A percentile compares a stretch with the other conserved stretches of the same genome.
Conservation (phyloP, 2,329 filamentous ascomycete species). For the Chlorencoelia australis region DNA sequence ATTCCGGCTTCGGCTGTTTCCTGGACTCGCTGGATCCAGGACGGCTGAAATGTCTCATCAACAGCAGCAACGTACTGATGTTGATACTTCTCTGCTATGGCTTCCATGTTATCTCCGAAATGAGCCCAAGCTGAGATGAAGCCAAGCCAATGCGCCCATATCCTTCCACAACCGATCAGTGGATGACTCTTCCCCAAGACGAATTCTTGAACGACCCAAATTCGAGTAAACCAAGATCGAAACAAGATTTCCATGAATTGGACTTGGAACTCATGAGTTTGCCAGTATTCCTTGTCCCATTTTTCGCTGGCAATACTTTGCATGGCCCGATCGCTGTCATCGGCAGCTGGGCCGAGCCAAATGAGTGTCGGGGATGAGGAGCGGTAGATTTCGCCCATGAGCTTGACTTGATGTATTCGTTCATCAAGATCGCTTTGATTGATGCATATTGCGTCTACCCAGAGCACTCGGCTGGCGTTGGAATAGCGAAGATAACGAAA, state of each 20-base stretch:
- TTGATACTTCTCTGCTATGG: conserved; percentile 2
- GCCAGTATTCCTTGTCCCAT: background rate
- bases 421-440: conserved; percentile 14
- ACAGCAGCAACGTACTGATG: background rate
- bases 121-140: conserved; percentile 4
- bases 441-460: conserved; percentile 14
- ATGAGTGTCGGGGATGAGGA: conserved; percentile 4
- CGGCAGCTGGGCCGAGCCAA: conserved; percentile 6
- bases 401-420: conserved; percentile 11
- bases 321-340: conserved; percentile 1
- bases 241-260: conserved; percentile 1
- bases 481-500: conserved; percentile 1
- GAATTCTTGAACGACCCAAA: conserved; percentile 12
- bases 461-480: background rate
- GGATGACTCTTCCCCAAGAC: conserved; percentile 5
- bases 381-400: conserved; percentile 18
- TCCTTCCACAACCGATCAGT: conserved; percentile 1
- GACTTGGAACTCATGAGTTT: background rate
- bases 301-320: background rate
- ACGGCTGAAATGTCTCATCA: conserved; percentile 1
- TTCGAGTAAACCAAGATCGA: conserved; percentile 8
- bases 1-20: background rate
- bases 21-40: background rate
- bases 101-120: background rate
- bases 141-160: conserved; percentile 4